Percentiles rank a stretch among this genome's conserved stretches.
These are phyloP conservation scores for Monilinia laxa DNA, from an alignment of 2,329 filamentous ascomycete species.

Conservation along the genomic window DNA sequence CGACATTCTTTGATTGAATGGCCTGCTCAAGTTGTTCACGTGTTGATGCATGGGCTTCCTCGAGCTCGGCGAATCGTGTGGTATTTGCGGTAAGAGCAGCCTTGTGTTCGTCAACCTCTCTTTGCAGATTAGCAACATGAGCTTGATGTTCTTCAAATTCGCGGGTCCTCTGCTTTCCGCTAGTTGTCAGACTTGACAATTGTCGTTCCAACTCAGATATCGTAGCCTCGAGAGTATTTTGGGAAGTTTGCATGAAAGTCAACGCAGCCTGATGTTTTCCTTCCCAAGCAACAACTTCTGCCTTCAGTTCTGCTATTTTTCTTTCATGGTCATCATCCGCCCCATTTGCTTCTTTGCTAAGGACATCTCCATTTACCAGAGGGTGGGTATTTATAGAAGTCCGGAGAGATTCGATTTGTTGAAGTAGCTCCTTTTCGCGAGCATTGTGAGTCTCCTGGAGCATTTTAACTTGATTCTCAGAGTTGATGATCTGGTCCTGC, in stretches of 20 bases:
- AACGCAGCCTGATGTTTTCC: constrained; percentile 70
- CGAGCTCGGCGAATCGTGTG: constrained; percentile 69
- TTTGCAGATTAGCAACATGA: constrained; percentile 61
- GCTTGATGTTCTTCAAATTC: constrained; percentile 53
- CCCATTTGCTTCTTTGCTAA: constrained; percentile 23
- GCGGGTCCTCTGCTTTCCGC: constrained; percentile 47
- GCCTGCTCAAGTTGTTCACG: constrained; percentile 68
- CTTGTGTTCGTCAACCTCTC: constrained; percentile 80
- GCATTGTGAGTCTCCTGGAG: constrained; percentile 71
- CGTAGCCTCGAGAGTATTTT: constrained; percentile 69
- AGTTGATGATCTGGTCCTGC: constrained; percentile 83
- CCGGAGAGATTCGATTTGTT: constrained; percentile 69
- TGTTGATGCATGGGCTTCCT: constrained; percentile 66
- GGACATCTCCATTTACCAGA: constrained; percentile 23
- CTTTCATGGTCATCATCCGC: constrained; percentile 38
- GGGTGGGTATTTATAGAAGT: constrained; percentile 29
- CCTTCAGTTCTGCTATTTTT: constrained; percentile 60
- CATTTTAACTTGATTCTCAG: constrained; percentile 73
- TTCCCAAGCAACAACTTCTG: constrained; percentile 74
- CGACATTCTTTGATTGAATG: constrained; percentile 55
- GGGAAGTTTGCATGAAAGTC: constrained; percentile 67
- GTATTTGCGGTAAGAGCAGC: constrained; percentile 67
- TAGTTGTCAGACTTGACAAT: constrained; percentile 41
- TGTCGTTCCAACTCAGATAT: constrained; percentile 70
- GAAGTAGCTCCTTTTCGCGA: constrained; percentile 72